Evolutionary conservation across 345 rosid genomes (phyloP), one percentile per base, ranked within the genome.

Genomic region (Melastoma malabathricum): DNA sequence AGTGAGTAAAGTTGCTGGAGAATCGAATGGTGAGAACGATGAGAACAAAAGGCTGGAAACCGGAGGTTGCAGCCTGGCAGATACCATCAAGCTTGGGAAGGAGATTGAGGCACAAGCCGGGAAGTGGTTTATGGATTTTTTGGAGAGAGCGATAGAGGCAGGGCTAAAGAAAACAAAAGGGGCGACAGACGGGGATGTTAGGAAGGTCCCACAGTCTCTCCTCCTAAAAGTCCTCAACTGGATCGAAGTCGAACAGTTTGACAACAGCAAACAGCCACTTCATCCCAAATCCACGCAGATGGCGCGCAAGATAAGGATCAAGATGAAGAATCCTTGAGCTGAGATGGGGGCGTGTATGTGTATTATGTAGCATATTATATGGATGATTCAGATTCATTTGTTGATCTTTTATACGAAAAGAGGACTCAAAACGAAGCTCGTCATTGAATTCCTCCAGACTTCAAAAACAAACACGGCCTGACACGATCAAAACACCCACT

Each of bases 41-140:
- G 95, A 92, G 58, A 86, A 80, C 75, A 81, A 64, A 83, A 76
- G 54, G 59, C 86, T 84, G 0, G 39, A 77, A 1, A 34, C 22
- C 38, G 10, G 38, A 5, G 10, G 38, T 39, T 47, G 79, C 51
- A 61, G 70, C 51, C 52, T 80, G 64, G 56, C 68, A 74, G 77
- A 68, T 55, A 66, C 83, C 3, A 68, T 83, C 20, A 83, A 63
- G 56, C 60, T 92, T 65, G 94, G 83, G 0, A 82, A 72, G 66
- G 79, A 77, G 75, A 72, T 84, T 1, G 86, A 82, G 52, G 62
- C 65, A 2, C 97, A 87, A 73, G 84, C 98, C 10, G 95, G 88
- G 31, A 70, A 65, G 43, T 92, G 97, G 97, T 92, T 92, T 48
- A 92, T 92, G 94, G 90, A 75, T 15, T 92, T 92, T 59, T 45